A percentile compares a stretch with the other conserved stretches of the same genome.
Evolutionary conservation across 1,284 basidiomycete species (phyloP).

Genomic region (Cutaneotrichosporon dermatis): DNA sequence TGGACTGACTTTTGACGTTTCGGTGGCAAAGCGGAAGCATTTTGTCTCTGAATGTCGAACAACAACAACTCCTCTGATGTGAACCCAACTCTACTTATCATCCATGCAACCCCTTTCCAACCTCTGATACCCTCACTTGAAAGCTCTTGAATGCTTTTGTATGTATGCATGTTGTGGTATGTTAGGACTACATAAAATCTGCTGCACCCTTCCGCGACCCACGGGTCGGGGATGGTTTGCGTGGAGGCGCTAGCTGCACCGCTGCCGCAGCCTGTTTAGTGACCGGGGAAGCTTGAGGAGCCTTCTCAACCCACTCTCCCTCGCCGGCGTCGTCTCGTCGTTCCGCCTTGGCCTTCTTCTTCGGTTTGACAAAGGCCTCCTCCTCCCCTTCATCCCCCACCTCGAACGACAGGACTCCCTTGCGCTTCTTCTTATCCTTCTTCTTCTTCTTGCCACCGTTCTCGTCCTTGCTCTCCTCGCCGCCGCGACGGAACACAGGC

Average conservation of each 20-base stretch:
- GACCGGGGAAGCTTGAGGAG: slow-evolving; percentile 1
- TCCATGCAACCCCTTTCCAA: too few species aligned
- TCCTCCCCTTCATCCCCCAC: slow-evolving; percentile 55
- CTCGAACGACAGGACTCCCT: slow-evolving; percentile 64
- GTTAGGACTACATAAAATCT: slow-evolving; percentile 20
- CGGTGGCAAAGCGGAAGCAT: slow-evolving; percentile 11
- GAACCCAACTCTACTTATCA: too few species aligned
- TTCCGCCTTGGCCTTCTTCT: slow-evolving; percentile 50
- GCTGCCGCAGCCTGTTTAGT: too few species aligned
- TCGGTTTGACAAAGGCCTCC: slow-evolving; percentile 21
- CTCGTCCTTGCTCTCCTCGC: slow-evolving; percentile 8
- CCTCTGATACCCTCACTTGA: too few species aligned
- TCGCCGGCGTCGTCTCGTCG: slow-evolving; percentile 41
- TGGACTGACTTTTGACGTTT: background rate
- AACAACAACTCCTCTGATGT: too few species aligned
- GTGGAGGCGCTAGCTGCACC: too few species aligned
- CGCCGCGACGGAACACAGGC: slow-evolving; percentile 58
- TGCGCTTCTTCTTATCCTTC: slow-evolving; percentile 46
- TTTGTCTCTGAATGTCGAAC: background rate
- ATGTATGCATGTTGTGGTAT: too few species aligned
- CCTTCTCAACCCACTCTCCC: slow-evolving; percentile 54
- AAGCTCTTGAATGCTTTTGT: too few species aligned
- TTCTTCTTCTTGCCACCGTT: slow-evolving; percentile 37
- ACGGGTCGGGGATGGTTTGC: background rate
- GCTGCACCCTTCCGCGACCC: slow-evolving; percentile 38